Evolutionary conservation across 2,329 filamentous ascomycete genomes (phyloP).

Genomic region (Neonectria coccinea): DNA sequence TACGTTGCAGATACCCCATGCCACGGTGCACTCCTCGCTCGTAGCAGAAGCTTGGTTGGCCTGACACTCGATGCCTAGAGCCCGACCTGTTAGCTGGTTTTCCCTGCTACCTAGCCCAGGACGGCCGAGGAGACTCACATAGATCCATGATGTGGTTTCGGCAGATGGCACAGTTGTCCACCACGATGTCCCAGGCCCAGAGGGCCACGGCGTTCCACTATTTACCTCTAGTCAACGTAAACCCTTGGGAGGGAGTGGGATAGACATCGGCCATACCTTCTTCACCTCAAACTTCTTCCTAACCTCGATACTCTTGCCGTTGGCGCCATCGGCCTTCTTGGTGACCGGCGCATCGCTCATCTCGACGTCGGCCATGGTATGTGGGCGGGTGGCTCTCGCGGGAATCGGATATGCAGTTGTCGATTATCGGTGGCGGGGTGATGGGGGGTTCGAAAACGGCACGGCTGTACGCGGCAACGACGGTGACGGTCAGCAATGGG

Average conservation of each 20-base stretch:
- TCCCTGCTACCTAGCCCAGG: not conserved
- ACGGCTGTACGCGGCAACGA: not conserved
- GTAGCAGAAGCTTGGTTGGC: conserved; percentile 98
- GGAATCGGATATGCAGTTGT: conserved; percentile 2
- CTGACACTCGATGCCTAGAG: conserved; percentile 92
- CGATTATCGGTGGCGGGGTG: conserved; percentile 1
- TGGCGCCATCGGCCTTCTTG: conserved; percentile 65
- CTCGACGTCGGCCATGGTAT: conserved; percentile 89
- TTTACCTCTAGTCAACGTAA: conserved; percentile 32
- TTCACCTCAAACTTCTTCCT: conserved; percentile 99
- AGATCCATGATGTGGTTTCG: conserved; percentile 99
- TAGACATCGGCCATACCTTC: conserved; percentile 74
- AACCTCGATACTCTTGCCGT: conserved; percentile 67
- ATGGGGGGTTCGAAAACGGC: not conserved
- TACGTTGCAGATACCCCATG: conserved; percentile 99
- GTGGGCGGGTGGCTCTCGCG: conserved; percentile 13
- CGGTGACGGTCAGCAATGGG: conserved; percentile 14
- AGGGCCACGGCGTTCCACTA: conserved; percentile 99
- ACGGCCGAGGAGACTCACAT: conserved; percentile 67
- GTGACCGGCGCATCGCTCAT: conserved; percentile 86
- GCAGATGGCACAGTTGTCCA: conserved; percentile 99
- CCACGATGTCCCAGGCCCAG: conserved; percentile 99
- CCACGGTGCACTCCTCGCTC: conserved; percentile 97
- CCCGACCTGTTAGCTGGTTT: conserved; percentile 28
- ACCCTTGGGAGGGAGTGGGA: not conserved